Conservation (phyloP, 208 protist species). For the Acanthamoeba culbertsoni region DNA sequence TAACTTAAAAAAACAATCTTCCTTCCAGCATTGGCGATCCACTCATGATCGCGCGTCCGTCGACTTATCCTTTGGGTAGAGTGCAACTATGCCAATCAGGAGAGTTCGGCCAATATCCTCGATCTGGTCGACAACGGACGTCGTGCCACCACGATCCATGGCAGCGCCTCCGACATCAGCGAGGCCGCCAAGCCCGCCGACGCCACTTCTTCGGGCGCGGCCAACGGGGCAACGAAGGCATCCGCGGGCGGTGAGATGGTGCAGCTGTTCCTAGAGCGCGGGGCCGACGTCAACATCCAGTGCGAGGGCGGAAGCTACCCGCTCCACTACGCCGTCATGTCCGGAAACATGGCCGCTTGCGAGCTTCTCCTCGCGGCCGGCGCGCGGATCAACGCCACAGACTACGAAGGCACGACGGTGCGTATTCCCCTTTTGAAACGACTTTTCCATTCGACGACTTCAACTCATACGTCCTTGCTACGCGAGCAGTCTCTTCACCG, state of each 20-base stretch:
- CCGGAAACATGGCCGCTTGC: neutral
- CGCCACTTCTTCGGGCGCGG: neutral
- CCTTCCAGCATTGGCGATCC: too few species aligned
- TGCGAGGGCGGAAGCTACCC: neutral
- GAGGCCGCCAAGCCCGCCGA: neutral
- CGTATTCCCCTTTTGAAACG: too few species aligned
- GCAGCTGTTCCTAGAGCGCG: neutral
- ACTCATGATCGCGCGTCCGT: neutral
- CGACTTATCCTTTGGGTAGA: neutral
- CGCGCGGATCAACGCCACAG: neutral
- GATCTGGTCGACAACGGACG: neutral
- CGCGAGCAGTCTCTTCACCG: neutral
- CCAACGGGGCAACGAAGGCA: neutral
- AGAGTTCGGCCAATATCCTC: neutral
- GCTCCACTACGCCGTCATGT: conserved; percentile 33
- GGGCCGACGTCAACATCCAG: neutral
- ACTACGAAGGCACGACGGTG: conserved; percentile 6
- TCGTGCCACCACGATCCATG: neutral
- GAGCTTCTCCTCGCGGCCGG: neutral
- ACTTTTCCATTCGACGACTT: neutral
- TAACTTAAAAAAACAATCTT: too few species aligned
- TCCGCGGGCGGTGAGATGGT: neutral
- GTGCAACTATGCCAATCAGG: neutral
- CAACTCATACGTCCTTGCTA: neutral
- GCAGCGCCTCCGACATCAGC: neutral